These are phyloP conservation scores for Zymoseptoria pseudotritici DNA, from an alignment of 2,329 filamentous ascomycete species.

Conservation along the genomic window DNA sequence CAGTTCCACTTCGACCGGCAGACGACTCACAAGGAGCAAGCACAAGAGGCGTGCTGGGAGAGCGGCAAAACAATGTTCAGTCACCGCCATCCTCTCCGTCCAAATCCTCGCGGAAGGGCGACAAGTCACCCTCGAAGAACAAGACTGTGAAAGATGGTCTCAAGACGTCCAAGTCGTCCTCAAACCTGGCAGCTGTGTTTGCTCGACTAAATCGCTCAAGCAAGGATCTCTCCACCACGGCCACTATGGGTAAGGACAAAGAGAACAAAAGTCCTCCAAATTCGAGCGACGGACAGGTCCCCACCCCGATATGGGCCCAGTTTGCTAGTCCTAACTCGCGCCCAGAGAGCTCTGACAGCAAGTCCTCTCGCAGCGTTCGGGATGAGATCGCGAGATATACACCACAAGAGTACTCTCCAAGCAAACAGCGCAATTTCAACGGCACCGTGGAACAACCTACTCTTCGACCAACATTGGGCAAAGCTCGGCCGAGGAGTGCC, in stretches of 20 bases:
- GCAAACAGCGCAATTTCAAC: constrained; percentile 54
- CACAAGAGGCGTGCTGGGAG: constrained; percentile 22
- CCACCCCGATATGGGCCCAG: constrained; percentile 73
- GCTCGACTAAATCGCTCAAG: constrained; percentile 63
- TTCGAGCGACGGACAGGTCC: constrained; percentile 34
- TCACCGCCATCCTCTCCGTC: constrained; percentile 26
- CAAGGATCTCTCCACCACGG: constrained; percentile 51
- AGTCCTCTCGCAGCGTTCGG: constrained; percentile 36
- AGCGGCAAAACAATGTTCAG: constrained; percentile 26
- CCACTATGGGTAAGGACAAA: constrained; percentile 55
- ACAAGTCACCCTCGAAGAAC: constrained; percentile 32
- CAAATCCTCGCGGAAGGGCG: constrained; percentile 26
- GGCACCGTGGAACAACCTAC: constrained; percentile 30
- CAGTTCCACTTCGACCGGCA: constrained; percentile 40
- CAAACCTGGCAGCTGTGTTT: constrained; percentile 71
- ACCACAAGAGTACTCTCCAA: constrained; percentile 52
- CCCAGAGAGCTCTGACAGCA: constrained; percentile 41
- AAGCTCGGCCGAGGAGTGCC: constrained; percentile 24
- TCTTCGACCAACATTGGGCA: constrained; percentile 38
- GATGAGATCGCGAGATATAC: constrained; percentile 54
- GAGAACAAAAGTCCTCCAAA: constrained; percentile 66
- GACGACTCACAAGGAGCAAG: constrained; percentile 40
- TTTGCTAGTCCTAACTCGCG: constrained; percentile 47
- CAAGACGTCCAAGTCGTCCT: constrained; percentile 73
- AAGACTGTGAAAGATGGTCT: constrained; percentile 29